Base-by-base conservation (phyloP, 805 yeast genomes). In the Saccharomycopsis synnaedendra region DNA sequence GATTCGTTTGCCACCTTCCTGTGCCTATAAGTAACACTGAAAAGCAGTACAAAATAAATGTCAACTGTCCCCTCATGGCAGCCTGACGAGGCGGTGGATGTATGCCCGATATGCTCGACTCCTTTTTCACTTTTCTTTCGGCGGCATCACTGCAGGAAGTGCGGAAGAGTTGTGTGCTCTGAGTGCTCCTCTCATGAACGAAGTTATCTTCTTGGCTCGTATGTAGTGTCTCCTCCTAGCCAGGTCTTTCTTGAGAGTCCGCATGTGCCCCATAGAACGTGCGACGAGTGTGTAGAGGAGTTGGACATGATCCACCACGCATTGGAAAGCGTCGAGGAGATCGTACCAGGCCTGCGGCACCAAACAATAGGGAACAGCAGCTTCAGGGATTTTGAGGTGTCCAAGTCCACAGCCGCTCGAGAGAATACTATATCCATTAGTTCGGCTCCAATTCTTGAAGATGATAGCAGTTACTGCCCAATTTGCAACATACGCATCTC, bases 101-200 rank as follows among this genome's bases (percentile, higher is more conserved):
- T 57, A 2, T 86, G 96, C 58, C 69, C 70, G 27, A 56, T 77
- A 3, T 86, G 96, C 60, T 58, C 59, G 32, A 51, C 60, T 0
- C 47, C 54, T 38, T 86, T 79, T 64, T 68, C 80, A 2, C 62
- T 85, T 48, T 78, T 82, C 61, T 74, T 68, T 59, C 70, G 96
- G 49, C 72, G 88, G 48, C 96, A 86, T 64, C 96, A 86, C 61
- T 86, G 96, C 62, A 70, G 93, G 45, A 70, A 66, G 50, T 86
- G 96, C 64, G 96, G 96, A 3, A 68, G 78, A 34, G 81, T 87
- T 0, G 85, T 82, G 11, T 86, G 96, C 62, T 81, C 78, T 32
- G 57, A 60, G 38, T 86, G 96, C 57, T 79, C 90, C 5, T 59
- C 66, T 5, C 68, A 74, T 28, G 62, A 64, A 39, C 69, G 76